phyloP scores from a whole-genome alignment of 148 eudicot species.

The Cornus controversa region DNA sequence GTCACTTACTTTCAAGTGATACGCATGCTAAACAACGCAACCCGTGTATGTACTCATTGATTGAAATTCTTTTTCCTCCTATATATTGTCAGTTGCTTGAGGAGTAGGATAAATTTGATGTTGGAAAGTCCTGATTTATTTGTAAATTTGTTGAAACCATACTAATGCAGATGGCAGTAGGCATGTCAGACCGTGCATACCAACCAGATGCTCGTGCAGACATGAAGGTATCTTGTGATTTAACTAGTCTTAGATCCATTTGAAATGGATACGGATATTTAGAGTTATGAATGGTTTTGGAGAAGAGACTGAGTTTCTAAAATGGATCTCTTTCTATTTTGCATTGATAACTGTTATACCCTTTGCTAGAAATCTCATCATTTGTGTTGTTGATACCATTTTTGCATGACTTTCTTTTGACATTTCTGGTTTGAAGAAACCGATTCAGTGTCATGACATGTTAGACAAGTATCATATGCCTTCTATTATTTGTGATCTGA shows the following conservation, averaged over 20 bases:
- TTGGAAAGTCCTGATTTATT: not conserved
- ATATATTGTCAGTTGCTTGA: not conserved
- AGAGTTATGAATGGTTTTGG: not conserved
- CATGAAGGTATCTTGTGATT: constrained; percentile 64
- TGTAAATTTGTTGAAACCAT: constrained; percentile 1
- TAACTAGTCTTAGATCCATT: not conserved
- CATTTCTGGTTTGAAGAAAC: not conserved
- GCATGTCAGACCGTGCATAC: constrained; percentile 76
- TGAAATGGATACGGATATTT: not conserved
- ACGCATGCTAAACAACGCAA: constrained; percentile 93
- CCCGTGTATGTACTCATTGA: constrained; percentile 61
- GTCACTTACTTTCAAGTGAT: constrained; percentile 97
- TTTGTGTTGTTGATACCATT: not conserved
- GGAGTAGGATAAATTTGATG: constrained; percentile 4
- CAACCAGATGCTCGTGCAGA: constrained; percentile 77
- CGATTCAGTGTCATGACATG: not conserved
- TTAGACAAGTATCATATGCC: not conserved
- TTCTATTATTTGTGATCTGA: not conserved
- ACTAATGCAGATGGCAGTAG: constrained; percentile 73
- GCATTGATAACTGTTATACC: not conserved
- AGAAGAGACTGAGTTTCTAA: not conserved
- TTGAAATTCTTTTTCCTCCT: not conserved
- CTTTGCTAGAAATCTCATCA: not conserved
- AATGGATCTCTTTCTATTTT: not conserved
- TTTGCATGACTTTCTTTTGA: not conserved